Evolutionary conservation across 495 filamentous ascomycete genomes (phyloP), one percentile per base, ranked within the genome.

Genomic region (Endocarpon pusillum): DNA sequence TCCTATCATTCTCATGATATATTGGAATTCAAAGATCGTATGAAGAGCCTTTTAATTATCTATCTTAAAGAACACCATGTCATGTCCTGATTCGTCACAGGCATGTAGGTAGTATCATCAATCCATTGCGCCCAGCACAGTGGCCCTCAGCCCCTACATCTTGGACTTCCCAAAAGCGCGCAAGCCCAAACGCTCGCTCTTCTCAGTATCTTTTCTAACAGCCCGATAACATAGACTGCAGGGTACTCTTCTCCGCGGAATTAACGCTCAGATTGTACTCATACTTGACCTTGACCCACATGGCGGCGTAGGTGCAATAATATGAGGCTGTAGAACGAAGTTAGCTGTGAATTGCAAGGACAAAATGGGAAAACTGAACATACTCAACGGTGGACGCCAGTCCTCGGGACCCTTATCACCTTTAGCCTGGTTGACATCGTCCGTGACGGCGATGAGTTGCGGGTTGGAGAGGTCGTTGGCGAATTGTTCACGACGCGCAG

Each of bases 391-490:
- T 6, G 79, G 79, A 62, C 81, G 75, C 79, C 79, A 85, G 3
- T 46, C 47, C 44, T 85, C 79, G 0, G 79, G 79, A 9, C 68
- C 67, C 39, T 62, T 58, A 44, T 81, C 77, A 7, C 77, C 54
- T 61, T 85, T 85, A 0, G 57, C 34, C 42, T 71, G 57, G 53
- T 85, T 85, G 24, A 82, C 73, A 34, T 69, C 73, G 40, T 78
- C 75, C 0, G 79, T 83, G 31, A 85, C 76, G 3, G 78, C 73
- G 44, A 77, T 61, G 7, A 83, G 61, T 55, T 83, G 77, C 0
- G 79, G 79, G 23, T 71, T 64, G 0, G 49, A 58, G 25, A 83
- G 48, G 49, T 83, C 79, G 52, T 85, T 85, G 32, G 79, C 79
- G 43, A 78, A 81, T 1, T 59, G 44, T 40, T 73, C 55, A 30